A percentile compares a stretch with the other conserved stretches of the same genome.
These are phyloP conservation scores for Nitzschia sp. DNA, from an alignment of 108 stramenopile genomes.

Conservation along the genomic window DNA sequence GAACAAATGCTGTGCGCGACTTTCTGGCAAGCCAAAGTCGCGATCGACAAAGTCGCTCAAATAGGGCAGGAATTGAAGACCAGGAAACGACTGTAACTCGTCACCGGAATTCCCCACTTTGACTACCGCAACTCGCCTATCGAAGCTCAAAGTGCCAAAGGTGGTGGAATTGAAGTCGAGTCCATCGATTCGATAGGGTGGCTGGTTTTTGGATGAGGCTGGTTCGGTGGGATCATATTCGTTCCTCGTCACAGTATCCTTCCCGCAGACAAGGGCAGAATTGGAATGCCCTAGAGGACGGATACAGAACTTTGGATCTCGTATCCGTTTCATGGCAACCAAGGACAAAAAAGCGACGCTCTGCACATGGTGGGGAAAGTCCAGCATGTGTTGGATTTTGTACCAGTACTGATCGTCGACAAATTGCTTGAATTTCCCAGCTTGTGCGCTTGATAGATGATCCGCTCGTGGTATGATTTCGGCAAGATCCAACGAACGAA, in stretches of 20 bases:
- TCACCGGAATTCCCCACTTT: constrained; percentile 4
- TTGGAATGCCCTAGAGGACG: neutral
- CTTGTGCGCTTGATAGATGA: neutral
- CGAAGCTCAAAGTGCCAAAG: neutral
- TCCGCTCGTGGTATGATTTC: neutral
- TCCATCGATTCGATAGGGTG: neutral
- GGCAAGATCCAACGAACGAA: neutral
- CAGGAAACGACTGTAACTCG: neutral
- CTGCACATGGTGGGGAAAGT: neutral
- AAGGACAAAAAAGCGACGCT: constrained; percentile 1
- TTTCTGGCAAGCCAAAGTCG: neutral
- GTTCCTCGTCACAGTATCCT: neutral
- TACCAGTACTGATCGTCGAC: neutral
- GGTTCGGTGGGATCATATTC: neutral
- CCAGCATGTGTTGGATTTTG: neutral
- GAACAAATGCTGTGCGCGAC: neutral
- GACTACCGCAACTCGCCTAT: neutral
- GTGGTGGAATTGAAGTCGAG: neutral
- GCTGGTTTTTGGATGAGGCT: neutral
- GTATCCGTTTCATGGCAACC: neutral
- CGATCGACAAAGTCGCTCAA: neutral
- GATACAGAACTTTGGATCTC: constrained; percentile 1
- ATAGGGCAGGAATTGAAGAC: neutral
- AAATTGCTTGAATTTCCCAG: neutral
- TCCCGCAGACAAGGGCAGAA: neutral